phyloP scores from a whole-genome alignment of 192 early-diverging fungal genomes.

The Backusella morwellensis region DNA sequence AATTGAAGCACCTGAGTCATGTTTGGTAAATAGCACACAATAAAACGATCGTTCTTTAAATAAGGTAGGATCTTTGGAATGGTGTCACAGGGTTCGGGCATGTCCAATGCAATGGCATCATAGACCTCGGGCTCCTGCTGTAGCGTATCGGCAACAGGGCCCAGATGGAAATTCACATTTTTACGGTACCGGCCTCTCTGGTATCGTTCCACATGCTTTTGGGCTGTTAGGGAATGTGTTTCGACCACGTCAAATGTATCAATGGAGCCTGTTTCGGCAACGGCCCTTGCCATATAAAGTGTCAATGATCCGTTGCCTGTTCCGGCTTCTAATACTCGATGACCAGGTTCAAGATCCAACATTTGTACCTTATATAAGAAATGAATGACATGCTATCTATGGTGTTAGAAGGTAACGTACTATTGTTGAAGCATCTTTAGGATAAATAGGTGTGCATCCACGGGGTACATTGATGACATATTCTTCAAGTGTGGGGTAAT shows the following conservation, averaged over 20 bases:
- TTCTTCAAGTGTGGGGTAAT: conserved; percentile 46
- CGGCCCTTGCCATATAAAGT: conserved; percentile 56
- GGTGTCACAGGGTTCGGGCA: conserved; percentile 43
- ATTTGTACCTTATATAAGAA: conserved; percentile 36
- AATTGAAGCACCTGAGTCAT: conserved; percentile 55
- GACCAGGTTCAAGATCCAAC: conserved; percentile 55
- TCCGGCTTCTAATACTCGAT: conserved; percentile 62
- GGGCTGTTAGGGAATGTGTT: conserved; percentile 43
- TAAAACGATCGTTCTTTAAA: conserved; percentile 47
- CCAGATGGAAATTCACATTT: conserved; percentile 43
- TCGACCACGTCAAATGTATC: conserved; percentile 55
- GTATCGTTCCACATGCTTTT: conserved; percentile 46
- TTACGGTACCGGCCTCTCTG: conserved; percentile 46
- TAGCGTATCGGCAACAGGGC: conserved; percentile 29
- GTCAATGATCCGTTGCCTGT: conserved; percentile 68
- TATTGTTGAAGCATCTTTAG: conserved; percentile 58
- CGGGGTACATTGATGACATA: conserved; percentile 34
- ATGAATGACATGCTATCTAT: too few species aligned
- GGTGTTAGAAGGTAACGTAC: conserved; percentile 18
- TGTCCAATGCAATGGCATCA: conserved; percentile 49
- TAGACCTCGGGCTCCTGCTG: conserved; percentile 13
- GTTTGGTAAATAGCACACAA: conserved; percentile 56
- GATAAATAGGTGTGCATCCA: conserved; percentile 57
- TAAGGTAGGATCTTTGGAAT: conserved; percentile 35
- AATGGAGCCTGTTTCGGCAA: conserved; percentile 34